Base-by-base conservation (phyloP, 2,329 filamentous ascomycete species). In the Cladophialophora exuberans region DNA sequence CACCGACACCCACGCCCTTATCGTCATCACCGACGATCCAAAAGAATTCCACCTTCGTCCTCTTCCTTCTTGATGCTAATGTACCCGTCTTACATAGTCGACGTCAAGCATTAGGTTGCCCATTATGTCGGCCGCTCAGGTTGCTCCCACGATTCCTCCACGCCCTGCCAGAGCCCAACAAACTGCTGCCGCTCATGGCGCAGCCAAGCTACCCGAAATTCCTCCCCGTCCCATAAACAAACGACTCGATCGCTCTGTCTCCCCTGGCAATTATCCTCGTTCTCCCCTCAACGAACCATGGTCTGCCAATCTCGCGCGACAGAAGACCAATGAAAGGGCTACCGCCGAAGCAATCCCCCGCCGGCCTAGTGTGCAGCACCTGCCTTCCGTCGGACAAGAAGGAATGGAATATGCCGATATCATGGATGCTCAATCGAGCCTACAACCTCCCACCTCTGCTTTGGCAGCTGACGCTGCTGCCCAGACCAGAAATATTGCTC, bases 341-440 rank as follows among this genome's bases (percentile, higher is more conserved):
- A 39, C 39, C n/a, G 35, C 71, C 63, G 74, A 69, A 60, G 64
- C 70, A 56, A 73, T 77, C 15, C 66, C 80, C 36, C 87, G 90
- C 46, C 84, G 88, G 30, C 83, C 84, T 44, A 95, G 89, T 68
- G 89, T 96, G 53, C 83, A 83, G 28, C 49, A 63, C 39, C 82
- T 97, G 69, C 93, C 93, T 13, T 88, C 88, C 1, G 81, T 96
- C 52, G 93, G 93, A 54, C 86, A 97, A 69, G 93, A 97, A 75
- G 93, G 93, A 60, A 84, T 80, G 63, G 93, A 97, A 75, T 97
- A 97, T 73, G 89, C 84, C 48, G 87, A 83, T 66, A 75, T 84
- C 46, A 45, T 56, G 52, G 72, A 74, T 60, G 69, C 73, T 61
- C 68, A 70, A 36, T 74, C 68, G 64, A 68, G 71, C 31, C 67